Evolutionary conservation across 2,329 filamentous ascomycete species (phyloP), one percentile per base, ranked within the genome.

Genomic region (Fusarium nisikadoi): DNA sequence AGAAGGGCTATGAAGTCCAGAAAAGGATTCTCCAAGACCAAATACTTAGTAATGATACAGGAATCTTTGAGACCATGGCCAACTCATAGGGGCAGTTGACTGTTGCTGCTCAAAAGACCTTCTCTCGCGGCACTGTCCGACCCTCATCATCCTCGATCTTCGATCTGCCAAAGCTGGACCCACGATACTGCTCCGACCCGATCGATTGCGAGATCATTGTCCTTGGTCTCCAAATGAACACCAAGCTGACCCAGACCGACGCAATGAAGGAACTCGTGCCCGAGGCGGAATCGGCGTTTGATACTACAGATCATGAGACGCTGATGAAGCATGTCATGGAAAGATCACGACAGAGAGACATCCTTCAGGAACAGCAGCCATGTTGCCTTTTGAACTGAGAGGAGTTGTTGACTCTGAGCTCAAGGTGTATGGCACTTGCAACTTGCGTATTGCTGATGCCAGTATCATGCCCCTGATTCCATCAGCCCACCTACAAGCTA

Each of bases 401-500:
- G 67, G 69, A 31, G 78, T 78, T 5, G 76, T 80, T 0, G 75
- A 79, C 29, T 16, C 62, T 8, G 56, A 72, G 23, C 71, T 80
- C 16, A 71, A 53, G 2, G 78, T 80, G 3, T 75, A 78, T 33
- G 77, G 78, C 17, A 71, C 76, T 5, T 63, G 67, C 4, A 69
- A 70, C 4, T 58, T 79, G n/a, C 75, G 76, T 27, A 64, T 79
- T 25, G 71, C 72, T 8, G 76, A 78, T 29, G 76, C 77, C 1
- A 74, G 72, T 14, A 46, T 79, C 58, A 75, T 79, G 42, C 77
- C 77, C 14, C 31, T 79, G 20, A 54, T 70, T n/a, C 68, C 62
- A 11, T 75, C 77, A 8, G 73, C 73, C 3, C 78, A 81, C 62
- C 65, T 77, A 23, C 76, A 78, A 57, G 75, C 77, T 19, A 77